A percentile compares a stretch with the other conserved stretches of the same genome.
These are phyloP conservation scores for Trichaptum fuscoviolaceum DNA, from an alignment of 768 basidiomycete genomes.

Conservation along the genomic window DNA sequence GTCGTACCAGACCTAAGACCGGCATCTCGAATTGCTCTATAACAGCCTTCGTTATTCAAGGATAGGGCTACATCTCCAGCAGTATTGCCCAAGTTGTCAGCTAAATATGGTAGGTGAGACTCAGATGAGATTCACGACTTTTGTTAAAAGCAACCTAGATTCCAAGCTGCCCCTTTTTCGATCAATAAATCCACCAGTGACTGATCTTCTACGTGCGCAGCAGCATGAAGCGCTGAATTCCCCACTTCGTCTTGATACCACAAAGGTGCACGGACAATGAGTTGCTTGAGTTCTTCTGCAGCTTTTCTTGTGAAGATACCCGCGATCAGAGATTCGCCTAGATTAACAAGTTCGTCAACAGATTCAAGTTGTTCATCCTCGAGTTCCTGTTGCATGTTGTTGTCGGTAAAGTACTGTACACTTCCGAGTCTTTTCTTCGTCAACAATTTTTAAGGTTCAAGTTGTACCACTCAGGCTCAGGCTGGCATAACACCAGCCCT, in stretches of 20 bases:
- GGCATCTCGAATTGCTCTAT: slow-evolving; percentile 80
- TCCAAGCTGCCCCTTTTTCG: slow-evolving; percentile 87
- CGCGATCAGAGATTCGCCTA: slow-evolving; percentile 57
- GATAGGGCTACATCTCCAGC: slow-evolving; percentile 90
- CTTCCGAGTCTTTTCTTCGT: no score
- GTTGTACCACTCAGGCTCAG: no score
- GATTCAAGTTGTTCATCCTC: background rate
- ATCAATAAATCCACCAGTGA: slow-evolving; percentile 65
- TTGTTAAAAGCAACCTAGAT: slow-evolving; percentile 50
- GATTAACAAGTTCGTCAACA: slow-evolving; percentile 35
- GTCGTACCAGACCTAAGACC: slow-evolving; percentile 81
- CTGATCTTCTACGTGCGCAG: slow-evolving; percentile 64
- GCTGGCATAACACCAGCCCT: no score
- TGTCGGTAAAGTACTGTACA: no score
- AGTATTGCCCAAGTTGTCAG: slow-evolving; percentile 74
- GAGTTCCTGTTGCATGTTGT: no score
- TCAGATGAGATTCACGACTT: slow-evolving; percentile 6
- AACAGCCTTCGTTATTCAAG: slow-evolving; percentile 70
- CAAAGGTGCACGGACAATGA: slow-evolving; percentile 64
- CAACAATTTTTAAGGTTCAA: no score
- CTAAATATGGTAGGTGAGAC: slow-evolving; percentile 29
- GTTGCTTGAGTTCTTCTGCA: slow-evolving; percentile 35
- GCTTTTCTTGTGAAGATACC: slow-evolving; percentile 50
- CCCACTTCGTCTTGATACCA: slow-evolving; percentile 89
- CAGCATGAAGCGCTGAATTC: slow-evolving; percentile 82